Evolutionary conservation across 208 protist species (phyloP).

Genomic region (Herpetomonas tarakana): DNA sequence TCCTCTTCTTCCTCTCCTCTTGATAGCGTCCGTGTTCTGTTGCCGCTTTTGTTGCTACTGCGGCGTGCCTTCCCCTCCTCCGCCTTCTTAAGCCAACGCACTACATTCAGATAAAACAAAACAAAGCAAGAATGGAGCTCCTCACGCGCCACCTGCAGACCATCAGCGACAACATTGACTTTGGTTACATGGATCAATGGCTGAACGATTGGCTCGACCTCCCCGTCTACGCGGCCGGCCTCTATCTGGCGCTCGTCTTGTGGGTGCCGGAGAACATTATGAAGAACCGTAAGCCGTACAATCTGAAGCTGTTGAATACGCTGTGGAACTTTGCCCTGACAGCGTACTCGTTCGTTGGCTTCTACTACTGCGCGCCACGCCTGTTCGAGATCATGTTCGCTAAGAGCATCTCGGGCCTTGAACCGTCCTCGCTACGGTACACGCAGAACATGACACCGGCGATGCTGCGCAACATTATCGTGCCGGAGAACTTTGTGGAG

Average conservation of each 20-base stretch:
- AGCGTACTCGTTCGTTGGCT: slow-evolving; percentile 66
- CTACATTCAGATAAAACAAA: not conserved
- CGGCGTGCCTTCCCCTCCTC: no score
- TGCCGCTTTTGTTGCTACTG: no score
- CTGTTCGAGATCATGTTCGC: slow-evolving; percentile 22
- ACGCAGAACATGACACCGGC: not conserved
- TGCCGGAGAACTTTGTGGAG: not conserved
- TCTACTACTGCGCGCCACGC: slow-evolving; percentile 47
- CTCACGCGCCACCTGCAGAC: not conserved
- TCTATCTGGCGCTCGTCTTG: slow-evolving; percentile 67
- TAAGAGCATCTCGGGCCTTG: not conserved
- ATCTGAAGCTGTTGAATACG: slow-evolving; percentile 40
- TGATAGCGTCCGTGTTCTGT: slow-evolving; percentile 4
- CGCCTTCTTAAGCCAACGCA: no score
- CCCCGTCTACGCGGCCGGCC: slow-evolving; percentile 27
- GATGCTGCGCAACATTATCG: slow-evolving; percentile 6
- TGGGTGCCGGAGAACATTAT: slow-evolving; percentile 65
- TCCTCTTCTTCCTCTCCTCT: slow-evolving; percentile 4
- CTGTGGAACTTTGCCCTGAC: slow-evolving; percentile 83
- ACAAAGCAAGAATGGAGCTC: not conserved
- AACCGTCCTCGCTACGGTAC: not conserved
- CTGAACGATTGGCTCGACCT: slow-evolving; percentile 54
- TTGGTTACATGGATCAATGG: slow-evolving; percentile 27
- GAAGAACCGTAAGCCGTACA: slow-evolving; percentile 49
- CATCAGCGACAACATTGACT: slow-evolving; percentile 32